Conservation (phyloP, 2,329 filamentous ascomycete species). For the Trichoderma asperellum region DNA sequence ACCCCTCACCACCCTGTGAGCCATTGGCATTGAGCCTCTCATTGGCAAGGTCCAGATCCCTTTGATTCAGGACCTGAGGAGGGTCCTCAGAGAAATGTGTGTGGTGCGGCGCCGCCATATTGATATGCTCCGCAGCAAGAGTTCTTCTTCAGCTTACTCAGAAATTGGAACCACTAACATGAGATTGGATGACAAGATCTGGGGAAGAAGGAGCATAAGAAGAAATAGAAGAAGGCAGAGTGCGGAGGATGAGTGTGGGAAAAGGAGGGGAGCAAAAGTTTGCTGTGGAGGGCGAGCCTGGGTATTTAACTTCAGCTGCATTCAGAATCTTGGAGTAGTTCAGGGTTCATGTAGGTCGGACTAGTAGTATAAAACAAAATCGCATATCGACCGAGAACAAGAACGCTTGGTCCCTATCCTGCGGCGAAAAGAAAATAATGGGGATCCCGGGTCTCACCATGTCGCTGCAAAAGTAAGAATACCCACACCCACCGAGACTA, state of each 20-base stretch:
- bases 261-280: conserved; percentile 2
- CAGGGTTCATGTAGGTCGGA: not conserved
- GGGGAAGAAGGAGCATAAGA: conserved; percentile 14
- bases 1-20: conserved; percentile 26
- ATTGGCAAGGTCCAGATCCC: conserved; percentile 44
- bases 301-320: conserved; percentile 23
- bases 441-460: conserved; percentile 21
- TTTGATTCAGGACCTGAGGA: conserved; percentile 44
- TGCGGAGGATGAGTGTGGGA: not conserved
- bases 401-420: not conserved
- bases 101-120: conserved; percentile 26
- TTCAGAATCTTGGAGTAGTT: not conserved
- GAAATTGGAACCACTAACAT: conserved; percentile 10
- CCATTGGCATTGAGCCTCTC: conserved; percentile 42
- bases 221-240: not conserved
- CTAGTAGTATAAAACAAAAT: not conserved
- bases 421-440: conserved; percentile 23
- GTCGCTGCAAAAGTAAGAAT: conserved; percentile 7
- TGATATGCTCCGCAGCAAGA: not conserved
- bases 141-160: conserved; percentile 4
- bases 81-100: conserved; percentile 45
- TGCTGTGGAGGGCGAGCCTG: conserved; percentile 6
- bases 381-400: not conserved
- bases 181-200: conserved; percentile 14
- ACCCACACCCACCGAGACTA: conserved; percentile 22